Conservation (phyloP, 139 green algal genomes). For the Dunaliella primolecta region DNA sequence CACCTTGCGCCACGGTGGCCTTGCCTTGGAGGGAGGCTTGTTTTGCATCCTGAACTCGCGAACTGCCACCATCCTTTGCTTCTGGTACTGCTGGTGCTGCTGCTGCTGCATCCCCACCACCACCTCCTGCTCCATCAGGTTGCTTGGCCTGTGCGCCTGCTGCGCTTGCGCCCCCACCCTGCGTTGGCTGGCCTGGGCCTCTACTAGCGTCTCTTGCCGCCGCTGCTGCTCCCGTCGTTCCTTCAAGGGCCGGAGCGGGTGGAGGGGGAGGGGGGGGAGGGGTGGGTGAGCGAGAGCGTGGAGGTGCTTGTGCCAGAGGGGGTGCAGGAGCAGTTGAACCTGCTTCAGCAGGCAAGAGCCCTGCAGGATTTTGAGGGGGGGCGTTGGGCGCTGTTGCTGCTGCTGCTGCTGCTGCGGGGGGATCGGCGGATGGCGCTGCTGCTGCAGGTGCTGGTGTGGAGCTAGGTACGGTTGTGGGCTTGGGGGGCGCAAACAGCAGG, state of each 20-base stretch:
- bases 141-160: too few relatives aligned
- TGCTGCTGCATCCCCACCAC: neutral
- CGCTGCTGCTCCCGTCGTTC: neutral
- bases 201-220: neutral
- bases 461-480: neutral
- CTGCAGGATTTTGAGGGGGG: too few relatives aligned
- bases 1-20: neutral
- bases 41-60: too few relatives aligned
- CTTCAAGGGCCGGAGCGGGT: neutral
- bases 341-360: too few relatives aligned
- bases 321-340: neutral
- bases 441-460: neutral
- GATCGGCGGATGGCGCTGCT: slow-evolving; percentile 2
- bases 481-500: neutral
- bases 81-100: neutral
- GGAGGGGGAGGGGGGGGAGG: neutral
- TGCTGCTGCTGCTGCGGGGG: too few relatives aligned
- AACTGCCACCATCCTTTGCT: too few relatives aligned
- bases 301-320: too few relatives aligned
- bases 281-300: too few relatives aligned
- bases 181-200: neutral
- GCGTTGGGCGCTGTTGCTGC: too few relatives aligned
- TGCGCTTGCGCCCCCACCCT: too few relatives aligned
- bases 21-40: too few relatives aligned
- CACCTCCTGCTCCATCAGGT: neutral